Base-by-base conservation (phyloP, 2,329 filamentous ascomycete genomes). In the Colletotrichum camelliae region DNA sequence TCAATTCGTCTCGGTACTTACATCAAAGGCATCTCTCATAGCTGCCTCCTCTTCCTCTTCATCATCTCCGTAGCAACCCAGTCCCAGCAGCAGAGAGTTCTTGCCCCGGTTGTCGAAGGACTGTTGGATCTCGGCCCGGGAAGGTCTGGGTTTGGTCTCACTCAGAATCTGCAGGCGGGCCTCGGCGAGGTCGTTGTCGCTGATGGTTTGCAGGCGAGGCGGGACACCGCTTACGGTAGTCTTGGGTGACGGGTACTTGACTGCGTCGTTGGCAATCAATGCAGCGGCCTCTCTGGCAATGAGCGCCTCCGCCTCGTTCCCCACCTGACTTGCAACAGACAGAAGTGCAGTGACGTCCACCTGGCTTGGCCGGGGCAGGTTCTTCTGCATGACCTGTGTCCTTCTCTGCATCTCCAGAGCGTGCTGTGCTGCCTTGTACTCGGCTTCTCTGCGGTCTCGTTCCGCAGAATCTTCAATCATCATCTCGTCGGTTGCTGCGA, bases 311-410 rank as follows among this genome's bases (percentile, higher is more conserved):
- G 93, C 89, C 0, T 93, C 90, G 80, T 96, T 92, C 3, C 88
- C 81, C 6, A 93, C 85, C 15, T 88, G 84, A 4, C 90, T 88
- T 0, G 94, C 94, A 37, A 88, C 89, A 2, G 74, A 58, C 37
- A 96, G 82, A 78, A 98, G 86, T 1, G 89, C 88, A 67, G 93
- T 87, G 27, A 97, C 85, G 82, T 98, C 93, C 16, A 98, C 88
- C 3, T 89, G 85, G 2, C 89, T 89, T 2, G 97, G 96, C 60
- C 96, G 91, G 9, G 97, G 97, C 15, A 99, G 87, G 5, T 91
- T 91, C 79, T 91, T 93, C 85, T 98, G 96, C 84, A 98, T 93
- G n/a, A 98, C 96, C 81, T 98, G 96, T 2, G 95, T 97, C 80
- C 97, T 93, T 67, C 96, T 91, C 83, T 92, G 93, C 81, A 95